Evolutionary conservation across 2,329 filamentous ascomycete genomes (phyloP).

Genomic region (Verticillium nubilum): DNA sequence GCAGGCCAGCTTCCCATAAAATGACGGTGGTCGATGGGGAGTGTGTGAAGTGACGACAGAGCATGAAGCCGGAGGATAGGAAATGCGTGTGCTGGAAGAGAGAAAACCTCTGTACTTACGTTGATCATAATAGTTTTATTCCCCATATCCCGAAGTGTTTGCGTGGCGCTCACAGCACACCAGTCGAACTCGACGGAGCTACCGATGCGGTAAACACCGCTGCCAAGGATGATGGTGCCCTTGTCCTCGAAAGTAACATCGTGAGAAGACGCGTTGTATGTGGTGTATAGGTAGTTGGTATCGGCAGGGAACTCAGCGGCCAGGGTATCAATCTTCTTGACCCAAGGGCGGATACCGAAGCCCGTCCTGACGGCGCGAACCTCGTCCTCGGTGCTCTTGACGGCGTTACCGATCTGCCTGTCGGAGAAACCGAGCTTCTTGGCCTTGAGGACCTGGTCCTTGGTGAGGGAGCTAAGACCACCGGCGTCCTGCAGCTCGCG

Average conservation of each 20-base stretch:
- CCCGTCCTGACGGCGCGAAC: constrained; percentile 79
- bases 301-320: constrained; percentile 94
- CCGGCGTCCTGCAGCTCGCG: constrained; percentile 80
- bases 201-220: constrained; percentile 95
- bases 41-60: too few relatives aligned
- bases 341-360: constrained; percentile 89
- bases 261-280: constrained; percentile 92
- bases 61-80: too few relatives aligned
- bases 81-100: too few relatives aligned
- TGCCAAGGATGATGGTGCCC: constrained; percentile 82
- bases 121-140: constrained; percentile 99
- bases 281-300: constrained; percentile 96
- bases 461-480: constrained; percentile 76
- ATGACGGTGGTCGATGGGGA: too few relatives aligned
- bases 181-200: constrained; percentile 98
- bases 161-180: constrained; percentile 89
- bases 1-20: too few relatives aligned
- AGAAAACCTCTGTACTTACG: constrained; percentile 32
- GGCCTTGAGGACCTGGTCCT: constrained; percentile 81
- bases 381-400: constrained; percentile 81
- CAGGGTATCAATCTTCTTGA: constrained; percentile 97
- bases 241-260: constrained; percentile 93
- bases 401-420: constrained; percentile 83
- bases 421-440: constrained; percentile 99
- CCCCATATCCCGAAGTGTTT: constrained; percentile 77